Conservation (phyloP, 2,329 filamentous ascomycete genomes). For the Alternaria sp. region DNA sequence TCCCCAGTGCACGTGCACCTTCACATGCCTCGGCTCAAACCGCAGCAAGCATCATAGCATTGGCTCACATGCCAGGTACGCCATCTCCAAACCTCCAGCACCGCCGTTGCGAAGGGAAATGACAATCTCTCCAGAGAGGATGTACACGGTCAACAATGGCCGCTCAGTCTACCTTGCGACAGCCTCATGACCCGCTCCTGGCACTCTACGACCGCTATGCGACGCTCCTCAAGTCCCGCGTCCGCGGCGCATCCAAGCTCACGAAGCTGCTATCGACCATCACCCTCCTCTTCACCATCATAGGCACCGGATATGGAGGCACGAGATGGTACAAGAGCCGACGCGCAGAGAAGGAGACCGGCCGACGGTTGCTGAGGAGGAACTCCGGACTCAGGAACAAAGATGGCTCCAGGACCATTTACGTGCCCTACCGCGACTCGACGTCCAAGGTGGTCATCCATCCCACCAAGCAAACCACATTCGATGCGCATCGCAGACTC, state of each 20-base stretch:
- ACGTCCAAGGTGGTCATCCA: slow-evolving; percentile 92
- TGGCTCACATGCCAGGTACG: slow-evolving; percentile 26
- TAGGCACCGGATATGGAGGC: slow-evolving; percentile 79
- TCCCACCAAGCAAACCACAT: slow-evolving; percentile 89
- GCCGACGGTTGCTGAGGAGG: slow-evolving; percentile 78
- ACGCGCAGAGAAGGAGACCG: slow-evolving; percentile 80
- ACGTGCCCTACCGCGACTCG: slow-evolving; percentile 86
- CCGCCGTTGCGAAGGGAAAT: slow-evolving; percentile 28
- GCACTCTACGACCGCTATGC: slow-evolving; percentile 58
- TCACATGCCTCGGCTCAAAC: slow-evolving; percentile 36
- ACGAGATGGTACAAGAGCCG: slow-evolving; percentile 76
- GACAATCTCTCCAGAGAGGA: slow-evolving; percentile 25
- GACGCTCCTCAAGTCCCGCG: slow-evolving; percentile 54
- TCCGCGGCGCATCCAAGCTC: slow-evolving; percentile 71
- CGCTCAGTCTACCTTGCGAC: slow-evolving; percentile 78
- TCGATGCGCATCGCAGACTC: slow-evolving; percentile 91
- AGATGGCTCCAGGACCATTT: slow-evolving; percentile 93
- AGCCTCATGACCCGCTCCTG: slow-evolving; percentile 53
- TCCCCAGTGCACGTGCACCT: slow-evolving; percentile 22
- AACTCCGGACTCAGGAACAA: slow-evolving; percentile 95
- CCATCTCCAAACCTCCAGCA: slow-evolving; percentile 8
- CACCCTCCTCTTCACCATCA: slow-evolving; percentile 76
- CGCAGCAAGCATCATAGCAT: slow-evolving; percentile 12
- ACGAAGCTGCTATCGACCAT: slow-evolving; percentile 78
- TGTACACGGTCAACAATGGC: slow-evolving; percentile 67